Base-by-base conservation (phyloP, 495 filamentous ascomycete genomes). In the Penicillium taxi region DNA sequence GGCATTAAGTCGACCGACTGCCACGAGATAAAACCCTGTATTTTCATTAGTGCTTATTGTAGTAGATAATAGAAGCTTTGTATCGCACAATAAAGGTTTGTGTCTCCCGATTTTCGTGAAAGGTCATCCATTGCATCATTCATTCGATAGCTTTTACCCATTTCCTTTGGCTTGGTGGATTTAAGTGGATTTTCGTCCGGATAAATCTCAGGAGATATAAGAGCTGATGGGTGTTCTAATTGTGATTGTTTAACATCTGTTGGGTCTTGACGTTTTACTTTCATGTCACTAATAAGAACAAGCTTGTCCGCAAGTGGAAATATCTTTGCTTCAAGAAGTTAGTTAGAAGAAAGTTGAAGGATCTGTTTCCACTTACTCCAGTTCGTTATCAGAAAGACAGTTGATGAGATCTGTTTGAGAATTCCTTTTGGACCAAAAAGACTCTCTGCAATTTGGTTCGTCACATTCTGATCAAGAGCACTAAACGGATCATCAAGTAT, bases 401-500 rank as follows among this genome's bases (percentile, higher is more conserved):
- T 32, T 19, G 15, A 4, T 4, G 7, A 8, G 16, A 32, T 32
- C 15, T 18, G 15, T 18, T 32, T 32, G 29, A 32, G n/a, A n/a
- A 32, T 7, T 0, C 14, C 29, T 32, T 18, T n/a, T 32, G 29
- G 6, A 2, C 29, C 29, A 13, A 32, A 20, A 3, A 32, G 29
- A 3, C 53, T 56, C 0, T 57, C 42, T 26, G 69, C 66, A 0
- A 76, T 58, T 4, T 6, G 66, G 67, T 26, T 57, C 47, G 0
- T 56, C 47, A 41, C 26, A 38, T 16, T 9, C 11, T 29, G 7
- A 18, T 76, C 72, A n/a, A 74, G 50, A 0, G 56, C 70, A 41
- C 60, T 72, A 13, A 76, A 63, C 4, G 69, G 48, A 39, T 77
- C 66, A 34, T 71, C 68, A 7, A 72, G 43, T 6, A 73, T 40